Percentiles rank a stretch among this genome's conserved stretches.
Conservation (phyloP, 31 red algal genomes). For the Porphyra umbilicalis region DNA sequence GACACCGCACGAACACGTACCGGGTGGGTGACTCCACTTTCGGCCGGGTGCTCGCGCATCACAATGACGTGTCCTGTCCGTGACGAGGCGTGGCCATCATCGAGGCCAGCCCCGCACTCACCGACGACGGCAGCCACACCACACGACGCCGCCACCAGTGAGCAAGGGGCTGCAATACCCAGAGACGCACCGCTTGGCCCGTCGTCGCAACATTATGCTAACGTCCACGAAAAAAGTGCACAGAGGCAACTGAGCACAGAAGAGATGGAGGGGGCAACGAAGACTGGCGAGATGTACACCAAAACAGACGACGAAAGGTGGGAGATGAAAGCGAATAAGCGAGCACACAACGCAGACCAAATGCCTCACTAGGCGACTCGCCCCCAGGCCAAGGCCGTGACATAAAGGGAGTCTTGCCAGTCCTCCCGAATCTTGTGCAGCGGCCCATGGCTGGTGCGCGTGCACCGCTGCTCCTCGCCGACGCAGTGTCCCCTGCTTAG, state of each 20-base stretch:
- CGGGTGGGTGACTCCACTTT: too few species aligned
- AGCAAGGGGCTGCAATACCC: too few species aligned
- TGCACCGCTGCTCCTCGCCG: conserved; percentile 96
- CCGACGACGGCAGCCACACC: too few species aligned
- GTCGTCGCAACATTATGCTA: too few species aligned
- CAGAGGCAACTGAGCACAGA: not conserved
- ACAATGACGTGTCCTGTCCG: too few species aligned
- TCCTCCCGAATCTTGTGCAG: conserved; percentile 97
- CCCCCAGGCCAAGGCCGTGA: conserved; percentile 78
- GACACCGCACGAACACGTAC: too few species aligned
- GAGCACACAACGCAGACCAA: not conserved
- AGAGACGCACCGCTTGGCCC: too few species aligned
- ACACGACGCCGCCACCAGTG: too few species aligned
- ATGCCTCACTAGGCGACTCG: conserved; percentile 55
- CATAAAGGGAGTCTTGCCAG: conserved; percentile 91
- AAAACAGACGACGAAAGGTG: not conserved
- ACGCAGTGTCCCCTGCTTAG: conserved; percentile 79
- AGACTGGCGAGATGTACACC: not conserved
- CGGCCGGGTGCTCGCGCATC: too few species aligned
- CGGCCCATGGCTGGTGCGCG: conserved; percentile 90
- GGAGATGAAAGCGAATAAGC: not conserved
- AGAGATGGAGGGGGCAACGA: not conserved
- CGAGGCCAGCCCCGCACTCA: too few species aligned
- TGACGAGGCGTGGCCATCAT: too few species aligned
- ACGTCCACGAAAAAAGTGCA: not conserved